Conservation (phyloP, 208 protist species). For the Naegleria fowleri region DNA sequence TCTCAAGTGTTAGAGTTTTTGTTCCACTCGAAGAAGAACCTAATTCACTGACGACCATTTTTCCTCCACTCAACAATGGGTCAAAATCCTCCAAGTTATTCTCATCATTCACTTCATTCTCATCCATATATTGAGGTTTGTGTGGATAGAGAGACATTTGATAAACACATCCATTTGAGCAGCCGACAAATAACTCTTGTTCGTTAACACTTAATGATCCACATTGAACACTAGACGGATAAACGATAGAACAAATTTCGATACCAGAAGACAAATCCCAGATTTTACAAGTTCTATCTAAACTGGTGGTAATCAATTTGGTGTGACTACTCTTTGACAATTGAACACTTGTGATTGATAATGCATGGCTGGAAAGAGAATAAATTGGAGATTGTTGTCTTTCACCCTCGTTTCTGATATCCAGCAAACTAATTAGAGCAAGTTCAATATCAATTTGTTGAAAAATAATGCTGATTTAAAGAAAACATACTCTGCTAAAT, state of each 20-base stretch:
- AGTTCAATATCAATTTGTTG: not conserved
- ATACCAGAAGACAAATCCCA: not conserved
- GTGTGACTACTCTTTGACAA: not conserved
- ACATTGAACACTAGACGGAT: not conserved
- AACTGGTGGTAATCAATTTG: constrained; percentile 3
- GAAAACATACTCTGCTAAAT: constrained; percentile 12
- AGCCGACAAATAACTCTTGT: not conserved
- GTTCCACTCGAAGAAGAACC: not conserved
- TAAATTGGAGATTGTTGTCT: not conserved
- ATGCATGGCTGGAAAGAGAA: not conserved
- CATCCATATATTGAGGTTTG: not conserved
- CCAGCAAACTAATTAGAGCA: not conserved
- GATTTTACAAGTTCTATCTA: not conserved
- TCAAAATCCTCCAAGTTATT: not conserved
- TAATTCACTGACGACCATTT: not conserved
- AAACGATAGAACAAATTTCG: not conserved
- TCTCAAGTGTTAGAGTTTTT: not conserved
- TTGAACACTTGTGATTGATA: not conserved
- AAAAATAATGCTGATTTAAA: not conserved
- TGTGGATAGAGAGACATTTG: not conserved
- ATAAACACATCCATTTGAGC: constrained; percentile 3
- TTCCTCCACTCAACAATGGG: not conserved
- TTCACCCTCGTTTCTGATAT: not conserved
- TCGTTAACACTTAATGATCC: not conserved
- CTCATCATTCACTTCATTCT: not conserved